These are phyloP conservation scores for Gomphus bonarii DNA, from an alignment of 1,284 basidiomycete genomes.

Conservation along the genomic window DNA sequence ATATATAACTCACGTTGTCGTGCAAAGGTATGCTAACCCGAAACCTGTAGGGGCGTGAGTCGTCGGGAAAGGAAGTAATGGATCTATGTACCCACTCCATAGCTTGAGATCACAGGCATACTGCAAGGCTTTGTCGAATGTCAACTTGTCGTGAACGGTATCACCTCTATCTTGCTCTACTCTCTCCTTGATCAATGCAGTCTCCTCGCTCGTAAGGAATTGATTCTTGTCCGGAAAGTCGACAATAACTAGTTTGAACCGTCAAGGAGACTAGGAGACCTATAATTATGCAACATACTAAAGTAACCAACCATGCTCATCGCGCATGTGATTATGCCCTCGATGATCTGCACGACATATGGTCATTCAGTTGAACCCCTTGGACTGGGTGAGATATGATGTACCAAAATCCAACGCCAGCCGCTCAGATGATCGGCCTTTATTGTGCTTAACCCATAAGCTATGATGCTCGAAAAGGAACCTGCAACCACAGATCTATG, in stretches of 20 bases:
- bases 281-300: neutral
- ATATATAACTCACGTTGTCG: conserved; percentile 3
- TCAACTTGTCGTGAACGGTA: conserved; percentile 6
- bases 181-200: conserved; percentile 8
- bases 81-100: neutral
- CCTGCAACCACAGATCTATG: conserved; percentile 1
- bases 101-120: conserved; percentile 11
- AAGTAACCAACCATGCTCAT: conserved; percentile 8
- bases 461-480: conserved; percentile 4
- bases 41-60: conserved; percentile 1
- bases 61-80: neutral
- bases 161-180: conserved; percentile 12
- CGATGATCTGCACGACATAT: conserved; percentile 7
- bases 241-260: conserved; percentile 8
- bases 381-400: neutral
- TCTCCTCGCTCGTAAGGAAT: conserved; percentile 11
- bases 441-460: conserved; percentile 2
- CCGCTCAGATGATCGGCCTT: conserved; percentile 9
- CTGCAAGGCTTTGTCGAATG: conserved; percentile 4
- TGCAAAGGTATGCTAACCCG: conserved; percentile 3
- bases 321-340: conserved; percentile 10
- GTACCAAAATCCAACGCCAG: conserved; percentile 13
- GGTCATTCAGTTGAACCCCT: neutral
- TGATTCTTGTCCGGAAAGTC: conserved; percentile 13
- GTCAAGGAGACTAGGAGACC: neutral